Conservation (phyloP, 1,139 yeast genomes). For the Lodderomyces elongisporus region DNA sequence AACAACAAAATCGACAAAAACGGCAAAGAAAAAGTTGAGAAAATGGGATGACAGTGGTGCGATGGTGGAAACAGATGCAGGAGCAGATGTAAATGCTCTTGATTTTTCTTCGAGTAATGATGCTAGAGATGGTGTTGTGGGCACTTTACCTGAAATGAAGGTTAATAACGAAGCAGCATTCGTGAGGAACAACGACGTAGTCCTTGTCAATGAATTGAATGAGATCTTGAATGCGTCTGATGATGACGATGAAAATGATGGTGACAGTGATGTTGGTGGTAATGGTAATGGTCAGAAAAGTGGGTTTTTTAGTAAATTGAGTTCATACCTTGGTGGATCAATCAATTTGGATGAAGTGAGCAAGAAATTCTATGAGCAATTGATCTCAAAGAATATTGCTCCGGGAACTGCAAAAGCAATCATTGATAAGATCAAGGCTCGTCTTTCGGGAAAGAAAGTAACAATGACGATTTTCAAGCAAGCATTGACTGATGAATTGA, state of each 20-base stretch:
- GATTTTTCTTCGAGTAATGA: conserved; percentile 29
- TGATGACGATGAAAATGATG: conserved; percentile 22
- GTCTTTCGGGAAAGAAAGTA: conserved; percentile 27
- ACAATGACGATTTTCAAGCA: conserved; percentile 37
- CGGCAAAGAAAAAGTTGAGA: conserved; percentile 46
- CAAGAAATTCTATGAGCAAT: conserved; percentile 40
- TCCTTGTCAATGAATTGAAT: conserved; percentile 39
- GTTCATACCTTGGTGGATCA: conserved; percentile 37
- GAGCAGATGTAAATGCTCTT: conserved; percentile 19
- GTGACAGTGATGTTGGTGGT: conserved; percentile 19
- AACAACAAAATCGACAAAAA: no score
- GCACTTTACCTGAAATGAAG: conserved; percentile 33
- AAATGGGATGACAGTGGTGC: conserved; percentile 45
- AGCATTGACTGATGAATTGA: conserved; percentile 69
- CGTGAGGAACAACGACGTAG: conserved; percentile 35
- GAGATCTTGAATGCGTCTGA: conserved; percentile 36
- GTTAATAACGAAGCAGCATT: conserved; percentile 31
- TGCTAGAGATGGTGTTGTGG: conserved; percentile 18
- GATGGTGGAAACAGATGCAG: conserved; percentile 30
- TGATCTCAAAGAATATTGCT: conserved; percentile 40
- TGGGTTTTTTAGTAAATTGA: conserved; percentile 33
- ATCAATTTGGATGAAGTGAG: conserved; percentile 36
- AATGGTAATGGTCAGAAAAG: conserved; percentile 11
- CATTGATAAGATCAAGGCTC: conserved; percentile 32
- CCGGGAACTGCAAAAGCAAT: conserved; percentile 37